Evolutionary conservation across 345 rosid species (phyloP), one percentile per base, ranked within the genome.

Genomic region (Brassica rapa): DNA sequence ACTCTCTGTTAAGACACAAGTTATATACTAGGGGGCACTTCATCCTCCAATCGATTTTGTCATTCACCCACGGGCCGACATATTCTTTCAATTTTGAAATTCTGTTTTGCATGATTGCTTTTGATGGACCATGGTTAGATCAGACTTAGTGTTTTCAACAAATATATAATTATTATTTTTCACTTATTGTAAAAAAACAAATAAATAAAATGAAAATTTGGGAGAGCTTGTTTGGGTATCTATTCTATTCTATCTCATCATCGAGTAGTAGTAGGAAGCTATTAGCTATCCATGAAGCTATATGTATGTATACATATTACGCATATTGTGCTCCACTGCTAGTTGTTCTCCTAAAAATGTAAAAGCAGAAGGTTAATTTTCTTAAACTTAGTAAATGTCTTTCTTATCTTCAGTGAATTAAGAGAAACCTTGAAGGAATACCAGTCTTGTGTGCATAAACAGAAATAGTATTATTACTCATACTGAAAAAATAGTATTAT

Each of bases 1-100:
- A 51, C 25, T 56, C 65, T 49, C 10, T 77, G 4, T 71, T 37
- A 19, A 35, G 6, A 37, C 14, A 7, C 23, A 33, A 53, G 56
- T 37, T n/a, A 10, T 57, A 59, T 19, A 68, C 41, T 30, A 16
- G 41, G 41, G 12, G 46, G 16, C 63, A 25, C 43, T 69, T 53
- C 53, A 46, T 56, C 12, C 23, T 53, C 53, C 6, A 55, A 65
- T 32, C 56, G 72, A 24, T 66, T 57, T 78, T 78, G 81, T 78
- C 72, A 39, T 78, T 15, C 14, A 66, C 68, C 46, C 74, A 79
- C 49, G 59, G 60, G 60, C 60, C 60, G 60, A 55, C 60, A 55
- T 55, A 55, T 55, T 55, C 60, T 43, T 43, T 43, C 53, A 1
- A 55, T 21, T 19, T 56, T 19, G 27, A 19, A 56, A 19, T 56